phyloP scores from a whole-genome alignment of 2,329 filamentous ascomycete species.

The Alternaria solani region DNA sequence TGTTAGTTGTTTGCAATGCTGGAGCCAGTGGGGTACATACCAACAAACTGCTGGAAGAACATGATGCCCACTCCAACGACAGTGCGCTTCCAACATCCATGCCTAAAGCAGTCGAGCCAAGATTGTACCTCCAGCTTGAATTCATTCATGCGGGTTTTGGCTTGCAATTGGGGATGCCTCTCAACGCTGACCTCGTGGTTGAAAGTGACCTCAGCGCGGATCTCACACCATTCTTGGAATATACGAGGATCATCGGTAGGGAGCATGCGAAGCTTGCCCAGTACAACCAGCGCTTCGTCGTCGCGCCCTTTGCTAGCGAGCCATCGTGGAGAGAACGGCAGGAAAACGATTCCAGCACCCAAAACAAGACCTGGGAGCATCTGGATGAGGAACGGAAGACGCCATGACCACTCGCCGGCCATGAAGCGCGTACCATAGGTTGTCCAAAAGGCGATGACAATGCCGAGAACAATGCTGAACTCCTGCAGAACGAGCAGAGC shows the following conservation, averaged over 20 bases:
- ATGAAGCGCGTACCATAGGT: slow-evolving; percentile 61
- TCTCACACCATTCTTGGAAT: slow-evolving; percentile 61
- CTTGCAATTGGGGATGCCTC: slow-evolving; percentile 48
- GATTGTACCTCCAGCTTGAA: slow-evolving; percentile 56
- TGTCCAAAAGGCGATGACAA: slow-evolving; percentile 63
- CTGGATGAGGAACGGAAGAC: slow-evolving; percentile 59
- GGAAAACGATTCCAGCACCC: slow-evolving; percentile 54
- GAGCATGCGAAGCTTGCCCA: slow-evolving; percentile 60
- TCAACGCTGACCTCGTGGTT: slow-evolving; percentile 56
- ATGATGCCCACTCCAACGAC: slow-evolving; percentile 52
- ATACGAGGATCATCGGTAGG: slow-evolving; percentile 60
- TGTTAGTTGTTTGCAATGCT: slow-evolving; percentile 3
- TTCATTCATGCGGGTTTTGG: slow-evolving; percentile 40
- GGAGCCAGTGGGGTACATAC: slow-evolving; percentile 31
- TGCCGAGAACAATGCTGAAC: slow-evolving; percentile 58
- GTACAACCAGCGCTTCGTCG: slow-evolving; percentile 58
- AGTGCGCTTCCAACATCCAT: slow-evolving; percentile 55
- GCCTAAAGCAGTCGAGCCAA: slow-evolving; percentile 60
- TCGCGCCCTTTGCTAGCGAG: slow-evolving; percentile 55
- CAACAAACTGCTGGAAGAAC: slow-evolving; percentile 55
- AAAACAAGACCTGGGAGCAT: slow-evolving; percentile 53
- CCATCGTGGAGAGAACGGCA: slow-evolving; percentile 66
- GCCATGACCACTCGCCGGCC: slow-evolving; percentile 53
- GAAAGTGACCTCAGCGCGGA: slow-evolving; percentile 63
- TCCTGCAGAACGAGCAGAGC: slow-evolving; percentile 60